Evolutionary conservation across 1,284 basidiomycete genomes (phyloP).

Genomic region (Leccinum insigne): DNA sequence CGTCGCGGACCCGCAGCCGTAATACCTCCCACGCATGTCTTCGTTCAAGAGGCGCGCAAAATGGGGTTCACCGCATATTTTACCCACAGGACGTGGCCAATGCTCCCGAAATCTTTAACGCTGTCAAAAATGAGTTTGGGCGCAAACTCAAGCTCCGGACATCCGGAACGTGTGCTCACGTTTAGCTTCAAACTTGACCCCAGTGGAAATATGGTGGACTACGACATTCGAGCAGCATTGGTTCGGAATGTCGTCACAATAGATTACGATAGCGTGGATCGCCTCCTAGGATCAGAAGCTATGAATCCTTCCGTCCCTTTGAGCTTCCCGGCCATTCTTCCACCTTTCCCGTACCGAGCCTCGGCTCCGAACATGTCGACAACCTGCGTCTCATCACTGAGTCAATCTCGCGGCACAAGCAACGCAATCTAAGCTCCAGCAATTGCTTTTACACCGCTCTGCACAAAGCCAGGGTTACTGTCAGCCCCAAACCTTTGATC

Average conservation of each 20-base stretch:
- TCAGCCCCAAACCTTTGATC: slow-evolving; percentile 31
- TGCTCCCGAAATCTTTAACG: slow-evolving; percentile 62
- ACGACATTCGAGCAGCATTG: slow-evolving; percentile 68
- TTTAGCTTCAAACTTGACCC: slow-evolving; percentile 79
- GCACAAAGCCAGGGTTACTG: slow-evolving; percentile 24
- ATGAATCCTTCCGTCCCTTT: slow-evolving; percentile 45
- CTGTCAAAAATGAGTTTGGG: slow-evolving; percentile 61
- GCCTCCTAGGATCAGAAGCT: slow-evolving; percentile 37
- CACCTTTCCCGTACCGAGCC: slow-evolving; percentile 2
- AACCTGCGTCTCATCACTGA: slow-evolving; percentile 20
- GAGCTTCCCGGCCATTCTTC: slow-evolving; percentile 10
- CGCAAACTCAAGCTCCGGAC: slow-evolving; percentile 32
- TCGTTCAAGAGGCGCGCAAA: slow-evolving; percentile 57
- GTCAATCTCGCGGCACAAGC: slow-evolving; percentile 24
- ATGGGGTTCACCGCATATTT: slow-evolving; percentile 62
- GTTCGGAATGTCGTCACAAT: slow-evolving; percentile 69
- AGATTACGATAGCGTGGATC: slow-evolving; percentile 74
- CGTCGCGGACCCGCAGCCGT: slow-evolving; percentile 88
- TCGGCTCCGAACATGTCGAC: slow-evolving; percentile 44
- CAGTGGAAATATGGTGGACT: slow-evolving; percentile 69
- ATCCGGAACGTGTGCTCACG: slow-evolving; percentile 65
- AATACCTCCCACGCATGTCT: slow-evolving; percentile 67
- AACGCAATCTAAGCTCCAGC: slow-evolving; percentile 20
- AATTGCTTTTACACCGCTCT: slow-evolving; percentile 30
- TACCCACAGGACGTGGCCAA: slow-evolving; percentile 61